Percentiles rank a stretch among this genome's conserved stretches.
Evolutionary conservation across 495 filamentous ascomycete genomes (phyloP).

Genomic region (Pseudevernia furfuracea): DNA sequence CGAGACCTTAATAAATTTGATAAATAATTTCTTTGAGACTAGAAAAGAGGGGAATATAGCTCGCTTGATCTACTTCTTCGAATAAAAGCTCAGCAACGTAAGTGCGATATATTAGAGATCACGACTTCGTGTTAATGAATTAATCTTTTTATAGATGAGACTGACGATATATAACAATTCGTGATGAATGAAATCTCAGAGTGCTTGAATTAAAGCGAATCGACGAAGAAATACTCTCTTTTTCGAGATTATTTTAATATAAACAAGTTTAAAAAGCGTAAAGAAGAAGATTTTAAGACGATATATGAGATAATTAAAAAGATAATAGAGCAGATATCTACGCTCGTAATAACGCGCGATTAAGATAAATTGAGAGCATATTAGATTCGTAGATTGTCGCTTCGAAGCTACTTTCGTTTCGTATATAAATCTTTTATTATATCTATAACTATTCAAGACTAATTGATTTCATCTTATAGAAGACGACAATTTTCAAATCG

Average conservation of each 20-base stretch:
- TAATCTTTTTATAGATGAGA: no score
- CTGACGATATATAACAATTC: not conserved
- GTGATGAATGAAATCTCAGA: not conserved
- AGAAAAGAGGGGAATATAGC: not conserved
- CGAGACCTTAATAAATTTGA: not conserved
- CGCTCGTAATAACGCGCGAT: not conserved
- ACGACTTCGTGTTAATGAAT: no score
- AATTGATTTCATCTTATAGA: not conserved
- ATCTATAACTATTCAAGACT: not conserved
- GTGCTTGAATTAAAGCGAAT: not conserved
- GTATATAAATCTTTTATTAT: not conserved
- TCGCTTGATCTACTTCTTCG: not conserved
- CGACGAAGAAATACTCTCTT: not conserved
- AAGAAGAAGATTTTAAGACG: not conserved
- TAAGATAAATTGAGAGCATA: not conserved
- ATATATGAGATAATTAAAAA: not conserved
- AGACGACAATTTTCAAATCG: not conserved
- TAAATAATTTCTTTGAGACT: not conserved
- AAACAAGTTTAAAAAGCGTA: not conserved
- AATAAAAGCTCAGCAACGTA: not conserved
- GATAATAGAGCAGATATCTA: not conserved
- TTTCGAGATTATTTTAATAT: not conserved
- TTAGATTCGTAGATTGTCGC: not conserved
- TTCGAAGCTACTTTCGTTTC: no score
- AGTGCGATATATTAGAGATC: not conserved